Evolutionary conservation across 2,329 filamentous ascomycete genomes (phyloP), one percentile per base, ranked within the genome.

Genomic region (Aspergillus arachidicola): DNA sequence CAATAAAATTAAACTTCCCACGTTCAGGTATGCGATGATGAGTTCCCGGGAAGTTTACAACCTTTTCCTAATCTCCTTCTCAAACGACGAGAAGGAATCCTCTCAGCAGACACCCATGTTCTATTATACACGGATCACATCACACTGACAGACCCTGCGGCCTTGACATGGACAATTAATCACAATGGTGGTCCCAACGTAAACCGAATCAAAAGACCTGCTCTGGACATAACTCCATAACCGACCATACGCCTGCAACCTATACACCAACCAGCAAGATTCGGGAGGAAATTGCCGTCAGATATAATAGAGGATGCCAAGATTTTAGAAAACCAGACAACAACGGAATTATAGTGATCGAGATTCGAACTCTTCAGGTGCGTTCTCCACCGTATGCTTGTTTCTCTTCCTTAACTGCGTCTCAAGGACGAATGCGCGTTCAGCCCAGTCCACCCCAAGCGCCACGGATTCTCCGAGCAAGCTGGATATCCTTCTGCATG

Each of bases 401-500:
- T 6, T 3, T 36, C 45, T 59, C 53, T 28, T 28, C 26, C 26
- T 51, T 38, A 51, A 7, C 16, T 30, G n/a, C 48, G 10, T 21
- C 28, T 30, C 38, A 36, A 1, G 19, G 46, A 50, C n/a, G 60
- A 46, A 38, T 23, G 16, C 32, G 16, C 30, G 21, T 57, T 79
- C 80, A 86, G 80, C 79, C 90, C 80, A 81, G 84, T 70, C 90
- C 91, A 54, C 89, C 91, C 91, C 91, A 94, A 53, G 89, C 86
- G 14, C 91, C 91, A 58, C 91, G 84, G 80, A 94, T 93, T 69
- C 91, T 83, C 72, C 91, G 84, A 23, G 94, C 94, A 64, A 98
- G 86, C 81, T 97, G 94, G 72, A 99, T 97, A 79, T 98, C 95
- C 82, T 97, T 97, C 80, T 95, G 93, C 92, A 96, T 94, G 72